Evolutionary conservation across 805 yeast genomes (phyloP), one percentile per base, ranked within the genome.

Genomic region (Yamadazyma endophytica): DNA sequence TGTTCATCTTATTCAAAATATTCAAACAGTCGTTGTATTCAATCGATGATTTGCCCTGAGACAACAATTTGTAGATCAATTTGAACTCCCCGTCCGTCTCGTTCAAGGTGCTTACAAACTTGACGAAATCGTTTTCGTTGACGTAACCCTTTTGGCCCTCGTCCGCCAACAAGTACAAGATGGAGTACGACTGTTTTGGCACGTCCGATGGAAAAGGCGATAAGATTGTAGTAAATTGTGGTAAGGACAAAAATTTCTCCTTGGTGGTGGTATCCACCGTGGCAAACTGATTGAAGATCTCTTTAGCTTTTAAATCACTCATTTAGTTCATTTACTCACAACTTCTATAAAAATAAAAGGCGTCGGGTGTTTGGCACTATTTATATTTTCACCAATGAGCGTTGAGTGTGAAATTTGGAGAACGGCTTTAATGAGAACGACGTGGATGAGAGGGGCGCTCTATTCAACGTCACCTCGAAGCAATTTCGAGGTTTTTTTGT

Each of bases 121-220:
- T 70, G 30, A 75, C 60, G 82, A 95, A 90, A 52, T 90, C 96
- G 16, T 64, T 54, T 29, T 78, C 64, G 17, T 75, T 69, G 29
- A 86, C 67, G 37, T 69, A 78, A 6, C 96, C 97, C 43, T 76
- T 75, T 34, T 70, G 65, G 23, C 70, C 67, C 36, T 75, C 75
- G 59, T 90, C 97, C 11, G 95, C 86, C 17, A 87, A 77, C 35
- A 82, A 66, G 52, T 83, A 90, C 29, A 90, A 76, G 38, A 89
- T 69, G 5, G 69, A 50, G 32, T 52, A 64, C 5, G 67, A 43
- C 26, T 54, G 55, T 30, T 47, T 56, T 12, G 68, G 64, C 26
- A 65, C 47, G 40, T 65, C 72, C 20, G 58, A 46, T 22, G 59
- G 57, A 37, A 61, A 65, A 8, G 72, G 72, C 18, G 70, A 52